Percentiles rank a stretch among this genome's conserved stretches.
Evolutionary conservation across 2,329 filamentous ascomycete genomes (phyloP).

Genomic region (Monilinia fructicola): DNA sequence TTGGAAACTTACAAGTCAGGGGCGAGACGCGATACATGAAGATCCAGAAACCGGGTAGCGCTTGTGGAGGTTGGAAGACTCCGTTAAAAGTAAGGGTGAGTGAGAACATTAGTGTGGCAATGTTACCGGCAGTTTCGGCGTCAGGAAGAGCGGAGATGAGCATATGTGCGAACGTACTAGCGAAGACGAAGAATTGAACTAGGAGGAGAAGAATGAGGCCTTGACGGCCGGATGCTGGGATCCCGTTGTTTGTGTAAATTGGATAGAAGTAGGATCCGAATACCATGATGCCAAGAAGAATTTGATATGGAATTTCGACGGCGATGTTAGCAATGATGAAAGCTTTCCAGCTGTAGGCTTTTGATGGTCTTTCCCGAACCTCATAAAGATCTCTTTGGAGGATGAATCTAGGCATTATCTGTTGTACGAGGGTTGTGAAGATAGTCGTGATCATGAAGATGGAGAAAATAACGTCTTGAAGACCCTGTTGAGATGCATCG

Average conservation of each 20-base stretch:
- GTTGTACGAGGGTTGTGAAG: slow-evolving; percentile 64
- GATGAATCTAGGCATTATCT: slow-evolving; percentile 71
- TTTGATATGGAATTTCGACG: slow-evolving; percentile 84
- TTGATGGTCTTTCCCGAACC: slow-evolving; percentile 41
- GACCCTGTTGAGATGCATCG: slow-evolving; percentile 59
- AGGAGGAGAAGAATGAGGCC: slow-evolving; percentile 75
- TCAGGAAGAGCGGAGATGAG: slow-evolving; percentile 74
- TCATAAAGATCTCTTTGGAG: slow-evolving; percentile 69
- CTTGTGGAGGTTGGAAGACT: slow-evolving; percentile 65
- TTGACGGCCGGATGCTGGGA: slow-evolving; percentile 35
- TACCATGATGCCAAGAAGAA: slow-evolving; percentile 70
- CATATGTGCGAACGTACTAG: slow-evolving; percentile 80
- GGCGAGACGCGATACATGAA: slow-evolving; percentile 78
- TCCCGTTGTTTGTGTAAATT: slow-evolving; percentile 63
- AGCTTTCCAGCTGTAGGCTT: slow-evolving; percentile 42
- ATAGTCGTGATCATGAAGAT: slow-evolving; percentile 72
- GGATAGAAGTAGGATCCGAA: slow-evolving; percentile 82
- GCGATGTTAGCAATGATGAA: slow-evolving; percentile 53
- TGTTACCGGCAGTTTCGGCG: slow-evolving; percentile 73
- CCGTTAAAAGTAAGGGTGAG: slow-evolving; percentile 73
- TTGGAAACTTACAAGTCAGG: slow-evolving; percentile 39
- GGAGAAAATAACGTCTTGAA: slow-evolving; percentile 70
- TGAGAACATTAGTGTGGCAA: slow-evolving; percentile 74
- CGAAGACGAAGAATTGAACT: slow-evolving; percentile 74
- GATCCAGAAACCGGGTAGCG: slow-evolving; percentile 75